Evolutionary conservation across 352 stramenopile species (phyloP).

Genomic region (Globisporangium nagaii): DNA sequence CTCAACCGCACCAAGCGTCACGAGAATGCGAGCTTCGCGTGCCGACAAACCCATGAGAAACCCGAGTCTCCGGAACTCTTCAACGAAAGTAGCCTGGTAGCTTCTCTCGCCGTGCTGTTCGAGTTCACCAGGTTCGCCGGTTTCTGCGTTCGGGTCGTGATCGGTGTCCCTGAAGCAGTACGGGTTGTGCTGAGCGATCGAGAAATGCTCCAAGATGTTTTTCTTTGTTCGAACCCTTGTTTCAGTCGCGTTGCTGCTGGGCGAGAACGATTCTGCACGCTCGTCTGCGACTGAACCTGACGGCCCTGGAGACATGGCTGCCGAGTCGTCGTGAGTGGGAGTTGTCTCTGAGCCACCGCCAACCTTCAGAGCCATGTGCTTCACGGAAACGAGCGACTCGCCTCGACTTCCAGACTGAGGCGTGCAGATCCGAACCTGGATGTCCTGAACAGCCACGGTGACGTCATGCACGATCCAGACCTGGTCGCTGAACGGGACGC

Average conservation of each 20-base stretch:
- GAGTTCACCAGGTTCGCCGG: neutral
- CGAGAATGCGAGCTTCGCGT: slow-evolving; percentile 47
- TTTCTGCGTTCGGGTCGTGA: neutral
- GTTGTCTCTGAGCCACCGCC: slow-evolving; percentile 27
- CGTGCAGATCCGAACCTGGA: slow-evolving; percentile 65
- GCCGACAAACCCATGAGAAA: slow-evolving; percentile 57
- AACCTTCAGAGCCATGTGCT: slow-evolving; percentile 42
- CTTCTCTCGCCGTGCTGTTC: slow-evolving; percentile 13
- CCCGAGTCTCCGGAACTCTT: slow-evolving; percentile 42
- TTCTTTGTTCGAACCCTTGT: slow-evolving; percentile 27
- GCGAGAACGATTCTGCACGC: neutral
- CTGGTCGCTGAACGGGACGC: slow-evolving; percentile 11
- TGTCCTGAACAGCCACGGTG: slow-evolving; percentile 38
- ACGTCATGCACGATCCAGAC: slow-evolving; percentile 43
- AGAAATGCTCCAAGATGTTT: slow-evolving; percentile 69
- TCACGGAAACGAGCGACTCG: slow-evolving; percentile 55
- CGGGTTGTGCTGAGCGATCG: slow-evolving; percentile 68
- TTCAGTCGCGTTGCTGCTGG: slow-evolving; percentile 2
- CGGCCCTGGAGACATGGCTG: neutral
- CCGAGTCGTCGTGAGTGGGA: slow-evolving; percentile 20
- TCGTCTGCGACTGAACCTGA: neutral
- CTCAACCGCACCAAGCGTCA: slow-evolving; percentile 56
- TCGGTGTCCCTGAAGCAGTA: slow-evolving; percentile 62
- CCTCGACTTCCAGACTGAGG: slow-evolving; percentile 56
- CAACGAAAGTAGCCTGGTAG: slow-evolving; percentile 24